A percentile compares a stretch with the other conserved stretches of the same genome.
These are phyloP conservation scores for Cystofilobasidium bisporidii DNA, from an alignment of 768 basidiomycete genomes.

Conservation along the genomic window DNA sequence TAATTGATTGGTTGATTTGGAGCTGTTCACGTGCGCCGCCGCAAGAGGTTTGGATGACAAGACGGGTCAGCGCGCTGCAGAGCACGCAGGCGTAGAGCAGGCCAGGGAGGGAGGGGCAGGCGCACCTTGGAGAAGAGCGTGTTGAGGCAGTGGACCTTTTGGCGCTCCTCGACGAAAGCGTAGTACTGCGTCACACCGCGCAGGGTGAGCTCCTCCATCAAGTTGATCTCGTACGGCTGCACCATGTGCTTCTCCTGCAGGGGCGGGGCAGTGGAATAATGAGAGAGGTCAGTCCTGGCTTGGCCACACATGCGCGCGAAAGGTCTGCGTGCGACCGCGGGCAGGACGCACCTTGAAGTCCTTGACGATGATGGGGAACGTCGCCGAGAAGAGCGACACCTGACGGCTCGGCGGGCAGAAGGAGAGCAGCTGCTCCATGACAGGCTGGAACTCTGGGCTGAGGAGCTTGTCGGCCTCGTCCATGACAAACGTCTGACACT, in stretches of 20 bases:
- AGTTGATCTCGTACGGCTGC: constrained; percentile 91
- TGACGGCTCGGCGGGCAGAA: constrained; percentile 78
- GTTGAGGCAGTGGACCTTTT: constrained; percentile 99
- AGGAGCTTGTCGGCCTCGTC: constrained; percentile 98
- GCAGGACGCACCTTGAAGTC: constrained; percentile 73
- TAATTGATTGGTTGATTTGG: constrained; percentile 99
- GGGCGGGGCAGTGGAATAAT: constrained; percentile 17
- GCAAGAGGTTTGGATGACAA: neutral
- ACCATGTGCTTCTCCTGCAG: constrained; percentile 88
- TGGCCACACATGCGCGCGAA: neutral
- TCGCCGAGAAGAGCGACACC: constrained; percentile 98
- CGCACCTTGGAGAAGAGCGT: constrained; percentile 94
- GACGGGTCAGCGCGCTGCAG: too few species aligned
- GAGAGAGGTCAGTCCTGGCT: too few species aligned
- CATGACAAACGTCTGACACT: constrained; percentile 97
- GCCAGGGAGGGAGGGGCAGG: neutral
- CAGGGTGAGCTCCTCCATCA: constrained; percentile 98
- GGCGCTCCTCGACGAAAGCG: constrained; percentile 96
- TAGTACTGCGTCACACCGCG: constrained; percentile 99
- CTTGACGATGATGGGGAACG: constrained; percentile 97
- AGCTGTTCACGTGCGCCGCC: constrained; percentile 50
- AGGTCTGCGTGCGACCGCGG: neutral
- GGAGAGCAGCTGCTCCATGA: constrained; percentile 88
- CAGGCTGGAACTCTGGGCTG: constrained; percentile 92
- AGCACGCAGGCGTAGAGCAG: neutral